Conservation (phyloP, 768 basidiomycete genomes). For the Tricholoma sp. region DNA sequence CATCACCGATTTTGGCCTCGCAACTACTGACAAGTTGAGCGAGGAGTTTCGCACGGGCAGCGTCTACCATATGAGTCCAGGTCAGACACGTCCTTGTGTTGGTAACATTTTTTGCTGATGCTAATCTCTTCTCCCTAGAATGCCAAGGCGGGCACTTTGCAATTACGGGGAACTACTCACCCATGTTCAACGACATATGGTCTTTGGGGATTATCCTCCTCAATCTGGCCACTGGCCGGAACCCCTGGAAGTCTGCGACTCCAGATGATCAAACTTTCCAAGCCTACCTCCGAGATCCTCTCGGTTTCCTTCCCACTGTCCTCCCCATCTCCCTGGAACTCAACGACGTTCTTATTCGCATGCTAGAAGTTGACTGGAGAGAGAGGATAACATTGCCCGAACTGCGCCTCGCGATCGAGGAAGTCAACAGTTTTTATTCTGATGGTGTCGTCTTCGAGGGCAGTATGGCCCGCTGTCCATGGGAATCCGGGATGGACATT, state of each 20-base stretch:
- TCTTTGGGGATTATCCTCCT: slow-evolving; percentile 94
- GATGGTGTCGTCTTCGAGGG: slow-evolving; percentile 76
- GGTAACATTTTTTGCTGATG: slow-evolving; percentile 8
- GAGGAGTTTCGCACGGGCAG: slow-evolving; percentile 92
- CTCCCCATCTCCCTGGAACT: slow-evolving; percentile 76
- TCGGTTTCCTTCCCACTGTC: slow-evolving; percentile 75
- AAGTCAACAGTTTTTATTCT: slow-evolving; percentile 64
- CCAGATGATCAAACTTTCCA: slow-evolving; percentile 83
- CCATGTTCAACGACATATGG: slow-evolving; percentile 92
- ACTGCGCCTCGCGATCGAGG: slow-evolving; percentile 52
- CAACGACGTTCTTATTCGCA: slow-evolving; percentile 68
- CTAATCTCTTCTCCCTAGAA: slow-evolving; percentile 44
- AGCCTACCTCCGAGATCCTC: slow-evolving; percentile 75
- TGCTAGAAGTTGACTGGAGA: slow-evolving; percentile 71
- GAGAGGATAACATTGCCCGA: slow-evolving; percentile 47
- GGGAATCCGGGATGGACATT: slow-evolving; percentile 73
- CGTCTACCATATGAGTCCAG: slow-evolving; percentile 97
- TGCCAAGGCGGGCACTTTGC: slow-evolving; percentile 78
- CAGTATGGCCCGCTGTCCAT: slow-evolving; percentile 73
- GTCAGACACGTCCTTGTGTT: slow-evolving; percentile 31
- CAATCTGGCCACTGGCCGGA: slow-evolving; percentile 91
- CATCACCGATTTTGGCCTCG: slow-evolving; percentile 93
- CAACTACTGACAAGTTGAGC: slow-evolving; percentile 81
- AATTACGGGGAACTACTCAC: slow-evolving; percentile 70
- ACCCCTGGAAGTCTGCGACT: slow-evolving; percentile 95